Conservation (phyloP, 768 basidiomycete genomes). For the Podaxis sp. region DNA sequence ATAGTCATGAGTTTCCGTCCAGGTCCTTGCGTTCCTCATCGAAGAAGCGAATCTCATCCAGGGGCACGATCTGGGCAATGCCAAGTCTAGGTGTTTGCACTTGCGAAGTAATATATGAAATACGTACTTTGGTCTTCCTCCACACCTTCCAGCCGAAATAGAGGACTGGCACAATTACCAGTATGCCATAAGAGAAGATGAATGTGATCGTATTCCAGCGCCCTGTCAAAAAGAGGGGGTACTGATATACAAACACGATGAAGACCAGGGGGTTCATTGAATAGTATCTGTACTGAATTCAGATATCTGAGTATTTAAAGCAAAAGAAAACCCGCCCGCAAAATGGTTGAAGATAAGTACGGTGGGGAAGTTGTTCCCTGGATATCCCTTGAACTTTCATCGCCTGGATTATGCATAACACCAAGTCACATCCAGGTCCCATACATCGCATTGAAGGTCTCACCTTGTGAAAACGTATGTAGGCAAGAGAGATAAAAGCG, state of each 20-base stretch:
- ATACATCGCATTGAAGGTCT: slow-evolving; percentile 5
- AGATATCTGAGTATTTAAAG: not conserved
- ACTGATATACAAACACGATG: slow-evolving; percentile 45
- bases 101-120: not conserved
- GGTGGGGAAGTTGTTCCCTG: slow-evolving; percentile 38
- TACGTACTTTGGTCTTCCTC: slow-evolving; percentile 33
- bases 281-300: slow-evolving; percentile 32
- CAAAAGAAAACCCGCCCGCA: slow-evolving; percentile 29
- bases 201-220: slow-evolving; percentile 43
- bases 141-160: slow-evolving; percentile 43
- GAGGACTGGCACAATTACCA: slow-evolving; percentile 36
- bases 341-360: slow-evolving; percentile 45
- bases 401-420: slow-evolving; percentile 23
- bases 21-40: not conserved
- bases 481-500: slow-evolving; percentile 42
- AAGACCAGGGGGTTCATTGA: slow-evolving; percentile 34
- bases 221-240: slow-evolving; percentile 47
- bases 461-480: slow-evolving; percentile 43
- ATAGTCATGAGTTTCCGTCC: not conserved
- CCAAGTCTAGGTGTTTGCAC: not conserved
- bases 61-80: not conserved
- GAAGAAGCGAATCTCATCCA: not conserved
- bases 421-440: not conserved
- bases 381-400: slow-evolving; percentile 40
- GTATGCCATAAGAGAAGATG: slow-evolving; percentile 45